Evolutionary conservation across 192 early-diverging fungal species (phyloP).

Genomic region (Coemansia sp.): DNA sequence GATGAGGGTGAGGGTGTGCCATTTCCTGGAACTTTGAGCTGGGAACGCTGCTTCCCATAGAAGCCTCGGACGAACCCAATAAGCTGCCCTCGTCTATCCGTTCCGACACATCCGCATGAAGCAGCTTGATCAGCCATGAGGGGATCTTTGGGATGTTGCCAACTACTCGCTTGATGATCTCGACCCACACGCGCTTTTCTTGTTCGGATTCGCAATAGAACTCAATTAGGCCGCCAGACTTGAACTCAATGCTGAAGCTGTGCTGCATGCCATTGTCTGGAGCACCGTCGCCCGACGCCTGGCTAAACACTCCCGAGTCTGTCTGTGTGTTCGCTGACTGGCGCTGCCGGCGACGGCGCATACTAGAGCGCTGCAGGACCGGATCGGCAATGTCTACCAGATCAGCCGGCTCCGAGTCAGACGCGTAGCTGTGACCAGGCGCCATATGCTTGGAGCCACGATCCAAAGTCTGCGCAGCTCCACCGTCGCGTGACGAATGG

Average conservation of each 20-base stretch:
- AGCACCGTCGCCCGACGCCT: slow-evolving; percentile 7
- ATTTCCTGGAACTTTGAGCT: slow-evolving; percentile 41
- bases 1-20: slow-evolving; percentile 23
- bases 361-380: slow-evolving; percentile 25
- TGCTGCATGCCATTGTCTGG: slow-evolving; percentile 50
- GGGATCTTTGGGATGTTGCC: slow-evolving; percentile 52
- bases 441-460: slow-evolving; percentile 7
- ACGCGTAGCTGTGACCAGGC: slow-evolving; percentile 40
- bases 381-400: slow-evolving; percentile 47
- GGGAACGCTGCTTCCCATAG: slow-evolving; percentile 29
- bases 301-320: slow-evolving; percentile 44
- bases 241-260: slow-evolving; percentile 55
- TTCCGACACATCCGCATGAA: slow-evolving; percentile 50
- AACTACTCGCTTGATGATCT: slow-evolving; percentile 36
- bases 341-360: slow-evolving; percentile 14
- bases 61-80: slow-evolving; percentile 24
- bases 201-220: slow-evolving; percentile 47
- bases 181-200: slow-evolving; percentile 53
- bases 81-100: slow-evolving; percentile 17
- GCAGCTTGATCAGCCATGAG: slow-evolving; percentile 53
- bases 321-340: neutral
- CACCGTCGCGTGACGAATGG: slow-evolving; percentile 37
- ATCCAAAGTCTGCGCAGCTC: neutral
- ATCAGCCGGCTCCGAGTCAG: slow-evolving; percentile 46
- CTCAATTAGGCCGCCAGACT: slow-evolving; percentile 43